Percentiles rank a stretch among this genome's conserved stretches.
These are phyloP conservation scores for Epichloe glyceriae DNA, from an alignment of 2,329 filamentous ascomycete species.

Conservation along the genomic window DNA sequence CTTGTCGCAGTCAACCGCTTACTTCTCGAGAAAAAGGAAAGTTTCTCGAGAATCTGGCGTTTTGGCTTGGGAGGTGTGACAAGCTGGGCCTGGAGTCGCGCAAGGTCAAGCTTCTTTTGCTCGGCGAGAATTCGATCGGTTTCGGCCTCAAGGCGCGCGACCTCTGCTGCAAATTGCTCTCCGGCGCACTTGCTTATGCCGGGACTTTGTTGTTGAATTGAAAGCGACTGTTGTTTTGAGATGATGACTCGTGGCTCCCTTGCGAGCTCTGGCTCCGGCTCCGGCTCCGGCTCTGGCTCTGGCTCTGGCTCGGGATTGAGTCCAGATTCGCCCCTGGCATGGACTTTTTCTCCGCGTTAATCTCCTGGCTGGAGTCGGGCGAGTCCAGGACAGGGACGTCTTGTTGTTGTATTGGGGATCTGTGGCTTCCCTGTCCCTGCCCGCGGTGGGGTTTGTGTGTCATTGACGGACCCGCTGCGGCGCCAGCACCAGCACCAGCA, in stretches of 20 bases:
- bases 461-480: neutral
- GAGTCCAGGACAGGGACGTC: neutral
- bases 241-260: neutral
- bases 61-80: slow-evolving; percentile 20
- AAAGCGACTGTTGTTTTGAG: neutral
- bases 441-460: neutral
- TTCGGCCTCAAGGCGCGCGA: slow-evolving; percentile 32
- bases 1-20: slow-evolving; percentile 24
- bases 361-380: neutral
- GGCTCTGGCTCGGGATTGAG: neutral
- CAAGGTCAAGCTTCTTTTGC: slow-evolving; percentile 35
- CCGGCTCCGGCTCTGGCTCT: neutral
- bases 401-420: neutral
- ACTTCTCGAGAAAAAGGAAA: slow-evolving; percentile 31
- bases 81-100: slow-evolving; percentile 31
- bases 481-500: too few species aligned
- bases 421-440: neutral
- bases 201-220: neutral
- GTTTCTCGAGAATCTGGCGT: slow-evolving; percentile 33
- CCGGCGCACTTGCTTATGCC: neutral
- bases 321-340: neutral
- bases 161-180: slow-evolving; percentile 22
- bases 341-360: neutral
- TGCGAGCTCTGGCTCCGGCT: neutral
- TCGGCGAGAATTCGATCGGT: slow-evolving; percentile 35